These are phyloP conservation scores for Schwanniomyces pseudopolymorphus DNA, from an alignment of 805 yeast species.

Conservation along the genomic window DNA sequence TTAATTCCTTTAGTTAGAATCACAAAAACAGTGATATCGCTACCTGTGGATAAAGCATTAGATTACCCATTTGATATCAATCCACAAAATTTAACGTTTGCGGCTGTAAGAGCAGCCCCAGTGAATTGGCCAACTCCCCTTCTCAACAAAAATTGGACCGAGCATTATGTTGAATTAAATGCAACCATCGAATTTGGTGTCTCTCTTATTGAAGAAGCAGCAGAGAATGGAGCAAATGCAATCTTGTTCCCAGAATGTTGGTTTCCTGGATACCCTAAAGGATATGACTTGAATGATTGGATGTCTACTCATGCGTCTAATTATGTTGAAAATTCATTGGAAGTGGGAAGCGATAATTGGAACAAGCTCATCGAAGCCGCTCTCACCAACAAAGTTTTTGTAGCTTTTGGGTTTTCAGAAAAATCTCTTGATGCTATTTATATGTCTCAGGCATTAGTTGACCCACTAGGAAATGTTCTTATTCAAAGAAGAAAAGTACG, in stretches of 20 bases:
- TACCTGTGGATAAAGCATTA: background rate
- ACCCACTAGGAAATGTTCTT: too few species aligned
- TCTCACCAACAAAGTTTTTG: too few species aligned
- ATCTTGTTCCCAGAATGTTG: slow-evolving; percentile 1
- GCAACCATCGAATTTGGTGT: background rate
- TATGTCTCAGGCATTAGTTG: too few species aligned
- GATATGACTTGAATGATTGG: background rate
- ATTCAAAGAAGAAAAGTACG: too few species aligned
- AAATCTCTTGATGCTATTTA: too few species aligned
- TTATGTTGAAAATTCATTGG: too few species aligned
- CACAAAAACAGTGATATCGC: background rate
- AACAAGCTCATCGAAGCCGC: background rate
- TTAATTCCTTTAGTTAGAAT: background rate
- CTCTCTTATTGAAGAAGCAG: slow-evolving; percentile 1
- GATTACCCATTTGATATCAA: background rate
- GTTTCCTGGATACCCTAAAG: background rate
- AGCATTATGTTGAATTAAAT: background rate
- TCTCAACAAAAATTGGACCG: background rate
- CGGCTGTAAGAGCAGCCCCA: background rate
- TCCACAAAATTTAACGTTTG: background rate
- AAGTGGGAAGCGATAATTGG: background rate
- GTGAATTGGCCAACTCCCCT: background rate
- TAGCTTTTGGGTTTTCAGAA: too few species aligned
- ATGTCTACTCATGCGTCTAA: background rate
- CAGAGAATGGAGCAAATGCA: background rate